These are phyloP conservation scores for Epipyxis sp. DNA, from an alignment of 108 stramenopile species.

Conservation along the genomic window DNA sequence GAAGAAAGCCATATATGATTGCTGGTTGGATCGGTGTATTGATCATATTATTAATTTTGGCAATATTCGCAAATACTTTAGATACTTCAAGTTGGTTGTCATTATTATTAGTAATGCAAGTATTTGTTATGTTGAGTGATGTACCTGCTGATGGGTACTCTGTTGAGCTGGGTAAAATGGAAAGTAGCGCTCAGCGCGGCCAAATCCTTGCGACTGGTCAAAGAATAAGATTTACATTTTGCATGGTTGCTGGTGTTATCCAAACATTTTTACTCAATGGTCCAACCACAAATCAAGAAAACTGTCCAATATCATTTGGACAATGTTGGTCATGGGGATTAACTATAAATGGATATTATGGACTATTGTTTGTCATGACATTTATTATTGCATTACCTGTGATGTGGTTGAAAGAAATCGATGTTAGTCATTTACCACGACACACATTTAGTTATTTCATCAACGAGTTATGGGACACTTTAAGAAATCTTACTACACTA, in stretches of 20 bases:
- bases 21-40: constrained; percentile 12
- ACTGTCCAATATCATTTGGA: neutral
- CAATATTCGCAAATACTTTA: neutral
- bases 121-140: constrained; percentile 19
- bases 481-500: neutral
- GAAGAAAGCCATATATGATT: constrained; percentile 6
- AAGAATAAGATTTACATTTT: neutral
- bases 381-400: neutral
- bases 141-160: constrained; percentile 19
- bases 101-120: neutral
- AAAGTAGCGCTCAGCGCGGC: neutral
- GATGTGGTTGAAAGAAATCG: constrained; percentile 19
- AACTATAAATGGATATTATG: constrained; percentile 18
- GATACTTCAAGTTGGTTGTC: neutral
- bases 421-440: neutral
- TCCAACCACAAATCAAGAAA: neutral
- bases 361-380: neutral
- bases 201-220: constrained; percentile 22
- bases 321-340: constrained; percentile 25
- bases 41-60: neutral
- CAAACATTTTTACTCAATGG: constrained; percentile 12
- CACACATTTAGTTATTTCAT: neutral
- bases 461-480: neutral
- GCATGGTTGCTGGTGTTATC: constrained; percentile 7
- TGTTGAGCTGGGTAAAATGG: constrained; percentile 10